Conservation (phyloP, 2,329 filamentous ascomycete genomes). For the Tolypocladium amazonense region DNA sequence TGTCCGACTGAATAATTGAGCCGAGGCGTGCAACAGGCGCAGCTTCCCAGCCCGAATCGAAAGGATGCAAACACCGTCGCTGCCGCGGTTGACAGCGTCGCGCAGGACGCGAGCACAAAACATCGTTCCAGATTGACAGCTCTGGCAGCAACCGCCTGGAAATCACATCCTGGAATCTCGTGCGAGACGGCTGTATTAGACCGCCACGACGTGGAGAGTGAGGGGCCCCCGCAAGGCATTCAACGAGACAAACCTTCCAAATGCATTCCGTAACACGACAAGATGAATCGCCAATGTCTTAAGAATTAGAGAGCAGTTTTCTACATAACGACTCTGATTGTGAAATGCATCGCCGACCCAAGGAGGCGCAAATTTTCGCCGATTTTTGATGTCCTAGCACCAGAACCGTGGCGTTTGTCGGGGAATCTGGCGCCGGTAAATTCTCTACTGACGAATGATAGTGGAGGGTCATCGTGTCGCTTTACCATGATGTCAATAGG, state of each 20-base stretch:
- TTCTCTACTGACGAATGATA: not conserved
- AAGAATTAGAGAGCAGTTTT: constrained; percentile 21
- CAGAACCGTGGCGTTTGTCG: constrained; percentile 34
- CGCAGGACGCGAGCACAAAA: constrained; percentile 1
- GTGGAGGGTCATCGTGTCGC: not conserved
- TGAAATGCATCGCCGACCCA: constrained; percentile 22
- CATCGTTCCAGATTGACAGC: not conserved
- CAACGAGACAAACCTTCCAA: constrained; percentile 23
- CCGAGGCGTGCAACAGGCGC: constrained; percentile 1
- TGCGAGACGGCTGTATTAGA: constrained; percentile 4
- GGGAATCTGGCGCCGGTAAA: constrained; percentile 35
- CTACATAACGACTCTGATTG: constrained; percentile 27
- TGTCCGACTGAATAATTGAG: not conserved
- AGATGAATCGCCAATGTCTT: constrained; percentile 17
- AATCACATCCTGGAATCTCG: not conserved
- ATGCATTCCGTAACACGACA: constrained; percentile 21
- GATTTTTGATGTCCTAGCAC: constrained; percentile 25
- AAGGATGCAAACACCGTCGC: not conserved
- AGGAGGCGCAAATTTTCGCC: constrained; percentile 20
- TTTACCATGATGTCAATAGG: constrained; percentile 16
- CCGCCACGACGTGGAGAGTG: constrained; percentile 16
- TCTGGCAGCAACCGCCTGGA: no score
- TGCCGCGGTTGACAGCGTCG: constrained; percentile 5
- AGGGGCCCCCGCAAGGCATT: constrained; percentile 23
- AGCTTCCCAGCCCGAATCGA: constrained; percentile 1